Evolutionary conservation across 768 basidiomycete species (phyloP), one percentile per base, ranked within the genome.

Genomic region (Daedaleopsis sinensis): DNA sequence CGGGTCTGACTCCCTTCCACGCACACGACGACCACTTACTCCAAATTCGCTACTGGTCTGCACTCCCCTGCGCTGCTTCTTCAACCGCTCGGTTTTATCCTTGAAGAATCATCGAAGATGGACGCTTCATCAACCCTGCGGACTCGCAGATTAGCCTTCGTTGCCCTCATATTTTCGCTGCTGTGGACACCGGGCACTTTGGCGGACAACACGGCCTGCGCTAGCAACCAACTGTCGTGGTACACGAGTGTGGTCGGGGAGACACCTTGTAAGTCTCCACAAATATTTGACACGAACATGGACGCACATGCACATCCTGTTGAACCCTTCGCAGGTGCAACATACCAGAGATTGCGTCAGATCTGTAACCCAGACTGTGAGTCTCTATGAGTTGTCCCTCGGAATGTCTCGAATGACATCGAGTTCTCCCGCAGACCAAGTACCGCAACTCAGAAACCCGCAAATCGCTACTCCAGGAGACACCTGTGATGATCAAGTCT

Each of bases 341-440:
- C 65, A 7, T 65, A 66, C 38, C 57, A 66, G 51, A 36, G 52
- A 18, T 21, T 66, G 42, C 51, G 65, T 16, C 65, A 55, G 35
- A 62, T 65, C 21, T 65, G 65, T 52, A 65, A 65, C 21, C 44
- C 18, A 27, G 61, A 65, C 24, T 65, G 65, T 59, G 50, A 52
- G 65, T 59, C 35, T 16, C 19, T n/a, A 9, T 36, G 21, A 9
- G 36, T 32, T 32, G 27, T 32, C 27, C 27, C 27, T 32, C 27
- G 27, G 27, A 32, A 32, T 32, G 27, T 32, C 10, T 4, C 15
- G 8, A 6, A 23, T 15, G 19, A n/a, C n/a, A n/a, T n/a, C n/a
- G 21, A n/a, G 19, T 49, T 24, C 23, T 49, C 19, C 21, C 21
- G 9, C 23, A 64, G 63, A 64, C 38, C 24, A 43, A 27, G 59